These are phyloP conservation scores for Styphnolobium japonicum DNA, from an alignment of 306 rosid genomes.

Conservation along the genomic window DNA sequence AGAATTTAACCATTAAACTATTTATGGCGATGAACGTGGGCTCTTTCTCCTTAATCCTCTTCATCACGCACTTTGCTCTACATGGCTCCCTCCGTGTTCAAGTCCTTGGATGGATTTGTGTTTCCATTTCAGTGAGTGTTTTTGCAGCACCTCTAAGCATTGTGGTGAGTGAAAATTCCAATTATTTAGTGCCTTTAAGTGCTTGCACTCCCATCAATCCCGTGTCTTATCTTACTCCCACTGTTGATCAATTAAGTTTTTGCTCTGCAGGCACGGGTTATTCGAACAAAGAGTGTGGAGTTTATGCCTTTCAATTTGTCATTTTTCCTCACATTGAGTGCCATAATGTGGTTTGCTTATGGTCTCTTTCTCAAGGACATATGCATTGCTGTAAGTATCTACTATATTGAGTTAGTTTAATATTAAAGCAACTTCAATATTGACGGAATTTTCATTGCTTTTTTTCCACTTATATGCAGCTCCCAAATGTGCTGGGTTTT, in stretches of 20 bases:
- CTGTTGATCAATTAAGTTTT: neutral
- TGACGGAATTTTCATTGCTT: neutral
- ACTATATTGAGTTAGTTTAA: neutral
- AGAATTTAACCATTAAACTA: slow-evolving; percentile 50
- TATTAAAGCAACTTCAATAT: neutral
- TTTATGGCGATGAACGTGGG: slow-evolving; percentile 56
- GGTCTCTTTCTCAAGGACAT: slow-evolving; percentile 60
- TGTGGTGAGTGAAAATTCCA: slow-evolving; percentile 49
- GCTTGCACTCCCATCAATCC: neutral
- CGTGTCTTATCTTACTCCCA: neutral
- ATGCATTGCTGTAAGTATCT: slow-evolving; percentile 61
- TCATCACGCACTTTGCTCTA: slow-evolving; percentile 33
- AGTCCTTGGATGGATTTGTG: slow-evolving; percentile 81
- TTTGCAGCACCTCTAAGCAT: slow-evolving; percentile 82
- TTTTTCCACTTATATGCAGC: slow-evolving; percentile 17
- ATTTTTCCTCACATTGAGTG: slow-evolving; percentile 75
- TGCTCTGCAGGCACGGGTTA: slow-evolving; percentile 29
- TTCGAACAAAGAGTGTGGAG: slow-evolving; percentile 69
- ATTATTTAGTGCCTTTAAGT: neutral
- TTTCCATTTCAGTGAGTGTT: slow-evolving; percentile 46
- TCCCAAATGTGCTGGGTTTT: slow-evolving; percentile 77
- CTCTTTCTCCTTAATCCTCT: slow-evolving; percentile 35
- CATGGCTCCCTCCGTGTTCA: slow-evolving; percentile 31
- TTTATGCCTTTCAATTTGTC: slow-evolving; percentile 74
- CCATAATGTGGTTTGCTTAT: slow-evolving; percentile 74